Percentiles rank a stretch among this genome's conserved stretches.
phyloP scores from a whole-genome alignment of 2,329 filamentous ascomycete species.

The Pleomassaria siparia region DNA sequence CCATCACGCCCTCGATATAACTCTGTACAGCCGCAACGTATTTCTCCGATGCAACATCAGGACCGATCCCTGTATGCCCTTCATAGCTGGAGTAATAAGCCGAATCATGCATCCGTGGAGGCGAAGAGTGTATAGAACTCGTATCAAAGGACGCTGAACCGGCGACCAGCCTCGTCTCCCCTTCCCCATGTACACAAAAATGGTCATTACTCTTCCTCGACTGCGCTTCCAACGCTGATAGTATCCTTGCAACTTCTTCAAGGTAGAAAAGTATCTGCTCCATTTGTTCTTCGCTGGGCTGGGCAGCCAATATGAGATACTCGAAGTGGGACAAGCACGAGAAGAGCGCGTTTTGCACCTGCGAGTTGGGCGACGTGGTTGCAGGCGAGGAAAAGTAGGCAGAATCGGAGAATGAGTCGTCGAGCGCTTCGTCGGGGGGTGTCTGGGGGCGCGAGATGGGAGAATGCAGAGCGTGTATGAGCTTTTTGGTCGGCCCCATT shows the following conservation, averaged over 20 bases:
- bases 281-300: constrained; percentile 37
- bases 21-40: constrained; percentile 29
- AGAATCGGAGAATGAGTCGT: constrained; percentile 1
- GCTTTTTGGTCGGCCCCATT: constrained; percentile 7
- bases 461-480: constrained; percentile 22
- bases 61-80: not conserved
- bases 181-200: too few species aligned
- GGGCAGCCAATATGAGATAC: constrained; percentile 29
- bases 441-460: constrained; percentile 30
- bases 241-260: constrained; percentile 33
- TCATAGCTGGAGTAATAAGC: constrained; percentile 1
- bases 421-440: constrained; percentile 29
- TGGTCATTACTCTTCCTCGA: constrained; percentile 21
- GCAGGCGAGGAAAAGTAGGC: not conserved
- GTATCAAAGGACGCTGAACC: not conserved
- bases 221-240: constrained; percentile 30
- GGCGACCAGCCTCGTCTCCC: constrained; percentile 8
- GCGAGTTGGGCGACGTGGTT: constrained; percentile 12
- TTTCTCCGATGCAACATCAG: too few species aligned
- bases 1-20: constrained; percentile 31
- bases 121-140: not conserved
- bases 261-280: constrained; percentile 37
- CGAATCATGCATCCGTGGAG: not conserved
- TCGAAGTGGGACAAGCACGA: constrained; percentile 36
- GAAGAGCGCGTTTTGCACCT: constrained; percentile 33